Evolutionary conservation across 2,329 filamentous ascomycete species (phyloP).

Genomic region (Scolecobasidium constrictum): DNA sequence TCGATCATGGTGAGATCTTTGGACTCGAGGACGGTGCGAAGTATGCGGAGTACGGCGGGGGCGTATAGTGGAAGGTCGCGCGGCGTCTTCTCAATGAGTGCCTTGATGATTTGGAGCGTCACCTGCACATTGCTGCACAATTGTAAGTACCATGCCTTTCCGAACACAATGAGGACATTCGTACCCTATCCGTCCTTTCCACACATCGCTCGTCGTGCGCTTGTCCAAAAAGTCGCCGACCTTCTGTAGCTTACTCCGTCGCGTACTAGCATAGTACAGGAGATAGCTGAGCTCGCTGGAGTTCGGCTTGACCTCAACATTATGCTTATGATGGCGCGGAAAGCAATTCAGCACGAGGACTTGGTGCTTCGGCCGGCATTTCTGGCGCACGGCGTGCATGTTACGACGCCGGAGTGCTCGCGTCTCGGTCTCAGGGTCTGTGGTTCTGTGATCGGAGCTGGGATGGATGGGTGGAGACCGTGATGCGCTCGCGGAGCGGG

Average conservation of each 20-base stretch:
- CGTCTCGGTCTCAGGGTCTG: too few relatives aligned
- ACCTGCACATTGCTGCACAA: conserved; percentile 73
- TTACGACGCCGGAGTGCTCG: not conserved
- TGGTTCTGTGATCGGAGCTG: not conserved
- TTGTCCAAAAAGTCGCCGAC: conserved; percentile 91
- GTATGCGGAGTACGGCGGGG: conserved; percentile 70
- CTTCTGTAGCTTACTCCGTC: conserved; percentile 90
- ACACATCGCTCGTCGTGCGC: conserved; percentile 85
- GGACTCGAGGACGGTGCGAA: conserved; percentile 72
- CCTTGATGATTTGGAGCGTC: conserved; percentile 82
- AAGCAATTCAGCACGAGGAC: conserved; percentile 94
- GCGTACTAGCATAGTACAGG: conserved; percentile 91
- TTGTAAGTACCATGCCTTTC: too few relatives aligned
- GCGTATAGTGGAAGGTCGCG: conserved; percentile 87
- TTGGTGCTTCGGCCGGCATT: conserved; percentile 85
- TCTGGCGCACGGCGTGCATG: conserved; percentile 49
- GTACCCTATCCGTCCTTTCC: conserved; percentile 76
- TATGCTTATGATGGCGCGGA: conserved; percentile 78
- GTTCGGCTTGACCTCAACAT: conserved; percentile 85
- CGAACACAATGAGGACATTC: too few relatives aligned
- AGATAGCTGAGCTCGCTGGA: conserved; percentile 94
- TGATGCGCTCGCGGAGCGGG: not conserved
- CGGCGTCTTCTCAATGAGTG: conserved; percentile 84
- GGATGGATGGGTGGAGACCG: not conserved
- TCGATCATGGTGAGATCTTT: conserved; percentile 89